Conservation (phyloP, 2,329 filamentous ascomycete species). For the Rhinocladiella mackenziei region DNA sequence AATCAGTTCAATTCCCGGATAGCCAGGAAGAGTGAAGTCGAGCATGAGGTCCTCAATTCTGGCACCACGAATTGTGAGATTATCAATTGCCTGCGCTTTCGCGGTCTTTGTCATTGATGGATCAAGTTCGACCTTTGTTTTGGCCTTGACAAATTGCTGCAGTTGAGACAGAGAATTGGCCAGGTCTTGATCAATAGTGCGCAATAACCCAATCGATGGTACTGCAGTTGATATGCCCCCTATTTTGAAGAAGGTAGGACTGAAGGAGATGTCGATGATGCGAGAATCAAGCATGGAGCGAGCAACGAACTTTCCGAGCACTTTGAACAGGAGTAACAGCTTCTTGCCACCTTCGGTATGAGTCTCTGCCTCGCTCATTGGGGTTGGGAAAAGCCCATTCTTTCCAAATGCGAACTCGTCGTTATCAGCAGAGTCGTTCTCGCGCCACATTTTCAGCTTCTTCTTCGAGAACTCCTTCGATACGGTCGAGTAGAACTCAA, state of each 20-base stretch:
- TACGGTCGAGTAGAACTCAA: slow-evolving; percentile 97
- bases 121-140: slow-evolving; percentile 76
- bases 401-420: slow-evolving; percentile 75
- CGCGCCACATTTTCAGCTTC: slow-evolving; percentile 94
- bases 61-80: slow-evolving; percentile 70
- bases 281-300: slow-evolving; percentile 97
- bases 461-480: slow-evolving; percentile 97
- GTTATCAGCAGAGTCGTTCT: slow-evolving; percentile 65
- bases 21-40: slow-evolving; percentile 92
- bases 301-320: slow-evolving; percentile 94
- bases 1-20: slow-evolving; percentile 78
- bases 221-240: slow-evolving; percentile 68
- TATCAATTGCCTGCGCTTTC: slow-evolving; percentile 65
- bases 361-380: slow-evolving; percentile 75
- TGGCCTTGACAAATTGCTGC: slow-evolving; percentile 79
- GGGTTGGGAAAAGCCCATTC: slow-evolving; percentile 84
- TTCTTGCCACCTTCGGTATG: slow-evolving; percentile 76
- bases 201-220: slow-evolving; percentile 83
- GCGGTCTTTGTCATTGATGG: slow-evolving; percentile 60
- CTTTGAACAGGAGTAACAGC: slow-evolving; percentile 81
- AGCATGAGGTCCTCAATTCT: slow-evolving; percentile 81
- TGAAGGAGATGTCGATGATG: slow-evolving; percentile 96
- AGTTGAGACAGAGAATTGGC: slow-evolving; percentile 81
- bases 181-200: slow-evolving; percentile 79
- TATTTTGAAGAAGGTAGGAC: slow-evolving; percentile 95